These are phyloP conservation scores for Baudoinia panamericana DNA, from an alignment of 495 filamentous ascomycete genomes.

Conservation along the genomic window DNA sequence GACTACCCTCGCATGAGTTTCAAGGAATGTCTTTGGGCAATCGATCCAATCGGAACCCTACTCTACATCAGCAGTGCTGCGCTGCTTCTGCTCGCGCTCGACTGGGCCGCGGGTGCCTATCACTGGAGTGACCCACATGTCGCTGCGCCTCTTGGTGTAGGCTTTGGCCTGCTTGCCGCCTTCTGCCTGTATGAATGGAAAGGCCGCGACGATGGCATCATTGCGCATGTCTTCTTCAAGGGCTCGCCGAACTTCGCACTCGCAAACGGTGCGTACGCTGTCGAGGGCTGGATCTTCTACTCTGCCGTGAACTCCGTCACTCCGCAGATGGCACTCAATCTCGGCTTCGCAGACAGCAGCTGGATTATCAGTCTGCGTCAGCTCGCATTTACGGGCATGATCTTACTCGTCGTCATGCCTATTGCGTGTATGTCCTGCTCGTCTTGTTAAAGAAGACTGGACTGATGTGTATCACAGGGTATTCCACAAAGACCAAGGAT, in stretches of 20 bases:
- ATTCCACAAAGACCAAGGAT: conserved; percentile 39
- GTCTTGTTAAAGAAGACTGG: no score
- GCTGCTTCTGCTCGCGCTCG: conserved; percentile 37
- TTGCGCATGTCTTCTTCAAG: conserved; percentile 43
- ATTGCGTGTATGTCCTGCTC: not conserved
- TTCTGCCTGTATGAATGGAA: conserved; percentile 44
- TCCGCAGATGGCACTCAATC: conserved; percentile 40
- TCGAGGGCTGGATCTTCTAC: conserved; percentile 46
- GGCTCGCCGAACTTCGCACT: conserved; percentile 40
- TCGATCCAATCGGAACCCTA: conserved; percentile 40
- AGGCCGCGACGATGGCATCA: conserved; percentile 37
- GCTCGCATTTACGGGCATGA: conserved; percentile 34
- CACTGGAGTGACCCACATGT: conserved; percentile 38
- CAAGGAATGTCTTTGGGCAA: conserved; percentile 36
- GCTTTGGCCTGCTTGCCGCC: conserved; percentile 32
- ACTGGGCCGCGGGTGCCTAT: conserved; percentile 43
- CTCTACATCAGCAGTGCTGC: conserved; percentile 39
- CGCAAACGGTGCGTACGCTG: conserved; percentile 40
- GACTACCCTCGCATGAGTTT: conserved; percentile 33
- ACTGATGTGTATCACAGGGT: conserved; percentile 16
- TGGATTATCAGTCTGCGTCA: conserved; percentile 37
- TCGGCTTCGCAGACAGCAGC: conserved; percentile 38
- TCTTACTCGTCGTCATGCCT: not conserved
- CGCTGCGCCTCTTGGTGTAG: conserved; percentile 36
- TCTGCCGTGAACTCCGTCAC: conserved; percentile 42